phyloP scores from a whole-genome alignment of 2,329 filamentous ascomycete species.

The Ascocoryne sarcoides region DNA sequence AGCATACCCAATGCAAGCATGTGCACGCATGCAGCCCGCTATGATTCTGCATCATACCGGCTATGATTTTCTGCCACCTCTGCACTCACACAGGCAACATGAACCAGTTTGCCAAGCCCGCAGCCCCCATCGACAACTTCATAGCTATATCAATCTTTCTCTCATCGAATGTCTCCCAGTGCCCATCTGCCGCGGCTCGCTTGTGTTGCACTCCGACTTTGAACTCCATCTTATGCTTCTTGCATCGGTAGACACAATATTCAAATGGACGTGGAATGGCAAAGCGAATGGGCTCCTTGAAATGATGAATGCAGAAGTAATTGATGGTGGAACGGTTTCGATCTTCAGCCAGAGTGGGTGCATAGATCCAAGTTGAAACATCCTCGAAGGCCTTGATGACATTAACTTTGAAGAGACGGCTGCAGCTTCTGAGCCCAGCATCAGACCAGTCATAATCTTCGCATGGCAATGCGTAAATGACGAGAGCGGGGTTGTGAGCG shows the following conservation, averaged over 20 bases:
- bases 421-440: too few species aligned
- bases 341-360: neutral
- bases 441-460: too few species aligned
- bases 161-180: neutral
- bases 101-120: too few species aligned
- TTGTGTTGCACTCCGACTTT: neutral
- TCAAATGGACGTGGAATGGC: neutral
- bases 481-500: neutral
- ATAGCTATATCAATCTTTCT: neutral
- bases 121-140: neutral
- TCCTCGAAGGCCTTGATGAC: neutral
- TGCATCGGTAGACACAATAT: neutral
- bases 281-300: too few species aligned
- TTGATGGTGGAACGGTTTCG: too few species aligned
- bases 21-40: too few species aligned
- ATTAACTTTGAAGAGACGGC: neutral
- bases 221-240: neutral
- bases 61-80: too few species aligned
- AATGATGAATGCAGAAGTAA: too few species aligned
- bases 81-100: too few species aligned
- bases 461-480: too few species aligned
- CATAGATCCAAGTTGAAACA: neutral
- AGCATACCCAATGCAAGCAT: too few species aligned
- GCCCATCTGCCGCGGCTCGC: neutral
- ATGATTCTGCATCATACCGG: too few species aligned